Evolutionary conservation across 805 yeast species (phyloP), one percentile per base, ranked within the genome.

Genomic region (Trichomonascus vanleenenianus): DNA sequence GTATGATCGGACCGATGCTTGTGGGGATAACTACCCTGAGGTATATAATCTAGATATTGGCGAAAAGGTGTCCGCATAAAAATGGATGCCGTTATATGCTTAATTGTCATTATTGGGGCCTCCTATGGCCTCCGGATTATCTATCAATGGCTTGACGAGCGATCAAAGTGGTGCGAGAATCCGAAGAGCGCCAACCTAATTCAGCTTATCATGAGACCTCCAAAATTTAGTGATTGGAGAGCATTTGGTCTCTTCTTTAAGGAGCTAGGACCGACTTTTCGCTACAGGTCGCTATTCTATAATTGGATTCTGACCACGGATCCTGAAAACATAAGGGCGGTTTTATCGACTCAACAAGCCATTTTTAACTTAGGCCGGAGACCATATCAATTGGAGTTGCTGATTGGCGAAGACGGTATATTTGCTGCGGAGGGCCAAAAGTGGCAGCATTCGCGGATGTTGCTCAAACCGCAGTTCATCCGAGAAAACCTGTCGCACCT

Each of bases 371-470:
- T 60, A 1, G 64, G 64, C 14, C 40, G 48, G 42, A 56, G 64
- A 30, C 50, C 54, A 2, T 15, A 27, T 8, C 40, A 35, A 25
- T 30, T 43, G 18, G 14, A 14, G 3, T 14, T 14, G 3, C 27
- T 37, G 15, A 40, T 59, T 22, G 49, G 59, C 12, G 47, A 57
- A 12, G 51, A 56, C 18, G 64, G 63, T 6, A 56, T 60, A 19
- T 60, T 60, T 46, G 56, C 62, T 3, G 51, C 55, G 11, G 49
- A 54, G 15, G 64, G 63, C 20, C 55, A 55, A n/a, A 59, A 54
- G 15, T 60, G 64, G 64, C 54, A 54, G 43, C 63, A 60, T 49
- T 54, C 59, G 25, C 54, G 64, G 18, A 50, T 62, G 7, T 27
- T 60, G 50, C 47, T 60, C 42, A 53, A 61, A 12, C 64, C 64